Evolutionary conservation across 345 rosid species (phyloP).

Genomic region (Garcia nutans): DNA sequence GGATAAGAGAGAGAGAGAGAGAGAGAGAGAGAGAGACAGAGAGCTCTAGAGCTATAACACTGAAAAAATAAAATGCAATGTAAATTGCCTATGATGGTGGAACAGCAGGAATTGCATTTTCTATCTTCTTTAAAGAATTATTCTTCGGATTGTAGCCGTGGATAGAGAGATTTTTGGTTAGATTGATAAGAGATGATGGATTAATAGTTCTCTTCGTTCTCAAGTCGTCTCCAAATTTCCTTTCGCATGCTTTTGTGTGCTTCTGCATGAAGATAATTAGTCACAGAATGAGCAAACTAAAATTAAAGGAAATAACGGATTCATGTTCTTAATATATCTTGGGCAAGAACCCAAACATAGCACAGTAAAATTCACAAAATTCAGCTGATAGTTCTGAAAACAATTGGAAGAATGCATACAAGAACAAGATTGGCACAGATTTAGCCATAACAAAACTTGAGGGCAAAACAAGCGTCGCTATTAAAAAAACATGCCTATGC

Average conservation of each 20-base stretch:
- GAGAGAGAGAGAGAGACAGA: not conserved
- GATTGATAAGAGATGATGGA: slow-evolving; percentile 42
- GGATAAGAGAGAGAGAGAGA: not conserved
- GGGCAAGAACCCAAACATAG: not conserved
- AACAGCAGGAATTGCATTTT: slow-evolving; percentile 4
- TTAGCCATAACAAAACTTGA: not conserved
- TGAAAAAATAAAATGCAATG: not conserved
- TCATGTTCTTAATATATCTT: no score
- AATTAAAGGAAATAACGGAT: no score
- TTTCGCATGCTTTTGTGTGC: slow-evolving; percentile 26
- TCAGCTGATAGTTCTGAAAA: not conserved
- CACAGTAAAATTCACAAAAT: not conserved
- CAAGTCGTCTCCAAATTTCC: slow-evolving; percentile 27
- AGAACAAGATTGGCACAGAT: not conserved
- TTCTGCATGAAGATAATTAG: slow-evolving; percentile 23
- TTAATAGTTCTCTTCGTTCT: slow-evolving; percentile 27
- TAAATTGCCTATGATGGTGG: slow-evolving; percentile 24
- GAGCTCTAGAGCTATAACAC: not conserved
- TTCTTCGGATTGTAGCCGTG: slow-evolving; percentile 30
- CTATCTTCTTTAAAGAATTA: slow-evolving; percentile 26
- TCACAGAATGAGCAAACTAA: no score
- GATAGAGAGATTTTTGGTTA: slow-evolving; percentile 57
- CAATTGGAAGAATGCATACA: not conserved
- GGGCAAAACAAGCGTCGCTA: not conserved
- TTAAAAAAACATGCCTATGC: not conserved